These are phyloP conservation scores for Scytalidium lignicola DNA, from an alignment of 2,329 filamentous ascomycete genomes.

Conservation along the genomic window DNA sequence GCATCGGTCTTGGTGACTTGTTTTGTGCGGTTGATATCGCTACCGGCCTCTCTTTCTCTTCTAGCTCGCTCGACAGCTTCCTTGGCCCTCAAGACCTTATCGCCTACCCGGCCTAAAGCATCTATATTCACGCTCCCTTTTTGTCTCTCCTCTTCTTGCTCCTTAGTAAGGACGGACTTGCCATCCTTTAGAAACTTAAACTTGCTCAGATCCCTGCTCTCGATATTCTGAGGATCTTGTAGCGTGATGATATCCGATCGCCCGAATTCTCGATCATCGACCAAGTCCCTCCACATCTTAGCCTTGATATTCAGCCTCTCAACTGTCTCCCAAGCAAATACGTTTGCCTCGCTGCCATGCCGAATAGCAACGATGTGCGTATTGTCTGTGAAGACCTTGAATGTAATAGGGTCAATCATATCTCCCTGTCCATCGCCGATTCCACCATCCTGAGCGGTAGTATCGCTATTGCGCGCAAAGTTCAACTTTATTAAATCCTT, in stretches of 20 bases:
- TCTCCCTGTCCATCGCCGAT: constrained; percentile 60
- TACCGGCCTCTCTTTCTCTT: constrained; percentile 60
- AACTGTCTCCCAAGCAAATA: constrained; percentile 93
- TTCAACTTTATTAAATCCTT: constrained; percentile 85
- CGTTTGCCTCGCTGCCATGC: constrained; percentile 80
- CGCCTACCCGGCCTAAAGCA: constrained; percentile 70
- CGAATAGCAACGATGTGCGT: constrained; percentile 90
- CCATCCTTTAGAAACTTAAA: constrained; percentile 91
- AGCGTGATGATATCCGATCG: constrained; percentile 92
- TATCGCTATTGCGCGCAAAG: constrained; percentile 84
- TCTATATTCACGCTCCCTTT: constrained; percentile 69
- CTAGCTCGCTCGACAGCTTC: constrained; percentile 90
- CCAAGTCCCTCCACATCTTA: constrained; percentile 89
- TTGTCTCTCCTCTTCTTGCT: constrained; percentile 63
- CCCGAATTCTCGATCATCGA: constrained; percentile 81
- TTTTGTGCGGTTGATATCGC: constrained; percentile 49
- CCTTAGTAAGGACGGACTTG: constrained; percentile 59
- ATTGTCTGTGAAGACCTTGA: constrained; percentile 96
- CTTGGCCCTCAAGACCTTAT: constrained; percentile 86
- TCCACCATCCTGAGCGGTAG: constrained; percentile 40
- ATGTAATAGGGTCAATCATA: constrained; percentile 93
- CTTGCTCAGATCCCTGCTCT: constrained; percentile 72
- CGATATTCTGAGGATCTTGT: constrained; percentile 90
- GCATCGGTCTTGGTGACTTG: constrained; percentile 32
- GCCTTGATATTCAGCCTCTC: constrained; percentile 94